Percentiles rank a stretch among this genome's conserved stretches.
phyloP scores from a whole-genome alignment of 257 asterid genomes.

The Gentiana straminea region DNA sequence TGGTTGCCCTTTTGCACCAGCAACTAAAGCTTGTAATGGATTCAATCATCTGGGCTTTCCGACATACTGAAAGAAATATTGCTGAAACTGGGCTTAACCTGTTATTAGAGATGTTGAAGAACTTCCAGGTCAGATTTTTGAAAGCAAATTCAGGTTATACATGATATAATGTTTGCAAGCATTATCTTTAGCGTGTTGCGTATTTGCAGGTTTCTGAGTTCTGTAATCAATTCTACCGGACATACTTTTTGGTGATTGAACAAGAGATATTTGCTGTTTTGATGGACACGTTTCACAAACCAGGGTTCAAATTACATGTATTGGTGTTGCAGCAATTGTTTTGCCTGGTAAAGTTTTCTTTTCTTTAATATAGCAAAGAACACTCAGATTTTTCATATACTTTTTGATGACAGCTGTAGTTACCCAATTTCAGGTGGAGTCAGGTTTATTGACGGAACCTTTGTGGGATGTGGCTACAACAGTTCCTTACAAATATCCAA shows the following conservation, averaged over 20 bases:
- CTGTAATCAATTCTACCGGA: slow-evolving; percentile 76
- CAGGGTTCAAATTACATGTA: slow-evolving; percentile 94
- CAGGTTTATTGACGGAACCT: slow-evolving; percentile 68
- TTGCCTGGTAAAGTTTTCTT: slow-evolving; percentile 52
- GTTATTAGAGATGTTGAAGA: slow-evolving; percentile 78
- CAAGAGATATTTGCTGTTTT: slow-evolving; percentile 94
- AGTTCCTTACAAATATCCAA: slow-evolving; percentile 60
- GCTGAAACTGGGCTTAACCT: slow-evolving; percentile 98
- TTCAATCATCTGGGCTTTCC: slow-evolving; percentile 98
- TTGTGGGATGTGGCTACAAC: slow-evolving; percentile 69
- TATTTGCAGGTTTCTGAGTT: slow-evolving; percentile 64
- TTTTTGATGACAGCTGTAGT: slow-evolving; percentile 9
- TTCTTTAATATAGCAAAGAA: background rate
- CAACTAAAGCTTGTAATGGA: slow-evolving; percentile 96
- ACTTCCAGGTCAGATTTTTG: slow-evolving; percentile 63
- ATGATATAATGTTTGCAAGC: background rate
- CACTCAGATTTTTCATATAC: slow-evolving; percentile 9
- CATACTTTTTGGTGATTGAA: slow-evolving; percentile 72
- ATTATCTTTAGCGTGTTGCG: slow-evolving; percentile 16
- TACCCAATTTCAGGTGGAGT: slow-evolving; percentile 48
- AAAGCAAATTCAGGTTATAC: background rate
- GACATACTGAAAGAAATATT: slow-evolving; percentile 95
- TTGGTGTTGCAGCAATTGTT: slow-evolving; percentile 75
- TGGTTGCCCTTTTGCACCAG: slow-evolving; percentile 28
- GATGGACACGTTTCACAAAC: slow-evolving; percentile 92